A percentile compares a stretch with the other conserved stretches of the same genome.
These are phyloP conservation scores for Choiromyces venosus DNA, from an alignment of 495 filamentous ascomycete genomes.

Conservation along the genomic window DNA sequence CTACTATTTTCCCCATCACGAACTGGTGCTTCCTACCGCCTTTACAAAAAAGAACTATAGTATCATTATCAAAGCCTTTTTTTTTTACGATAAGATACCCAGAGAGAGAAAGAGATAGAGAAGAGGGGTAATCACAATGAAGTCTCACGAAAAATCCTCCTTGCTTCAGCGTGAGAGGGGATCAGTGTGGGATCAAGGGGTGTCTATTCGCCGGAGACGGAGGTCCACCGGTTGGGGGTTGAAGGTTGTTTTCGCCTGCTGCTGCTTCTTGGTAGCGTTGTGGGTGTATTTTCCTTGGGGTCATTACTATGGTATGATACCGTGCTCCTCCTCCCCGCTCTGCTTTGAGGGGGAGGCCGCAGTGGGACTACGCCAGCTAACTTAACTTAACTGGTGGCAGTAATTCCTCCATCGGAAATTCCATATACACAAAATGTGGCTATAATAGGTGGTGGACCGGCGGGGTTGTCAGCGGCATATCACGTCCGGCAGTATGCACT, in stretches of 20 bases:
- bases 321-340: neutral
- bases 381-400: neutral
- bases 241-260: neutral
- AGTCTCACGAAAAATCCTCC: neutral
- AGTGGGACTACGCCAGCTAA: too few species aligned
- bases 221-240: neutral
- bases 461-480: constrained; percentile 78
- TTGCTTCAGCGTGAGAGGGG: neutral
- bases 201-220: too few species aligned
- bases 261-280: neutral
- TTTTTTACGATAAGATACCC: neutral
- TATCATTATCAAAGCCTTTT: neutral
- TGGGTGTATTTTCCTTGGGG: neutral
- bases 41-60: too few species aligned
- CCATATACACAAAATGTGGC: neutral
- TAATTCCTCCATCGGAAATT: neutral
- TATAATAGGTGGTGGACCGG: constrained; percentile 74
- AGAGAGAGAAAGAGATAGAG: too few species aligned
- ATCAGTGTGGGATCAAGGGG: neutral
- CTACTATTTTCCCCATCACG: too few species aligned
- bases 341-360: too few species aligned
- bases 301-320: neutral
- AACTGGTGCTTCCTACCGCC: too few species aligned
- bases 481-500: constrained; percentile 64
- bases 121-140: neutral